phyloP scores from a whole-genome alignment of 768 basidiomycete genomes.

The Tricholoma flavovirens region DNA sequence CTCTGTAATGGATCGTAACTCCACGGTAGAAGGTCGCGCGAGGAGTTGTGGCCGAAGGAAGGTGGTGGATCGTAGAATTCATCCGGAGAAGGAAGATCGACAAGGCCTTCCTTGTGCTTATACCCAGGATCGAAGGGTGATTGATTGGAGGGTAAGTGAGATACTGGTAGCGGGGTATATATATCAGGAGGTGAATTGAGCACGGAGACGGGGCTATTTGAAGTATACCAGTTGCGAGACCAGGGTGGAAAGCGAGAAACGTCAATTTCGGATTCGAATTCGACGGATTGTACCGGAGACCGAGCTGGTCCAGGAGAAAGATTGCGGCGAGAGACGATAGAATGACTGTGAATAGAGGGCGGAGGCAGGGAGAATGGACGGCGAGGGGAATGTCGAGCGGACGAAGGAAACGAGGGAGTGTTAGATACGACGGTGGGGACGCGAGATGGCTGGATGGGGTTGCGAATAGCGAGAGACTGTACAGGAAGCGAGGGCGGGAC shows the following conservation, averaged over 20 bases:
- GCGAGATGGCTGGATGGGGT: conserved; percentile 31
- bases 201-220: conserved; percentile 14
- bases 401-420: conserved; percentile 22
- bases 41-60: conserved; percentile 34
- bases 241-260: conserved; percentile 59
- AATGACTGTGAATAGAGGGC: conserved; percentile 23
- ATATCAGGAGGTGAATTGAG: conserved; percentile 23
- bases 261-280: conserved; percentile 45
- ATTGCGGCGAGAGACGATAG: conserved; percentile 15
- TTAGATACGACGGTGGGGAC: conserved; percentile 39
- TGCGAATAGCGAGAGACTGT: conserved; percentile 18
- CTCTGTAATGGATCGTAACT: conserved; percentile 38
- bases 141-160: conserved; percentile 15
- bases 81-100: conserved; percentile 21
- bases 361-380: conserved; percentile 48
- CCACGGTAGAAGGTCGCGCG: conserved; percentile 50
- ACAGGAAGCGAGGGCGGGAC: conserved; percentile 24
- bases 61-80: conserved; percentile 26
- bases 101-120: conserved; percentile 15
- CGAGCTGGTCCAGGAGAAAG: conserved; percentile 16
- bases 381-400: conserved; percentile 6
- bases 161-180: conserved; percentile 21
- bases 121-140: conserved; percentile 33
- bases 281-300: conserved; percentile 18
- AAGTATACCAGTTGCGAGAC: conserved; percentile 57